phyloP scores from a whole-genome alignment of 2,329 filamentous ascomycete genomes.

The Botryosphaeria dothidea region DNA sequence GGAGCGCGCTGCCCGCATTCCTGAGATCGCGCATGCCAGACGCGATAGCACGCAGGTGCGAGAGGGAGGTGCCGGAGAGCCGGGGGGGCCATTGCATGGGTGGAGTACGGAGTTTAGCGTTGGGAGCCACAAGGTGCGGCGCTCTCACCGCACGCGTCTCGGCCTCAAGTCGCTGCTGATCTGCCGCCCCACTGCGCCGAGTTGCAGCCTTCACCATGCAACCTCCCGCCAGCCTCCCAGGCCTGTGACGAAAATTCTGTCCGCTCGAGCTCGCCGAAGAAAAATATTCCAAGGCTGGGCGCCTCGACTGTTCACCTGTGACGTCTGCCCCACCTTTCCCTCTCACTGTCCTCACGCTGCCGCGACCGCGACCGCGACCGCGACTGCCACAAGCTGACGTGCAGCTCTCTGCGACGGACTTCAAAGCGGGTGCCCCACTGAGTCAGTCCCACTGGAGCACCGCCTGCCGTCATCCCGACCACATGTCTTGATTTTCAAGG shows the following conservation, averaged over 20 bases:
- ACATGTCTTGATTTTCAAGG: not conserved
- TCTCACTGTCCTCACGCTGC: not conserved
- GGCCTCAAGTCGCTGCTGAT: constrained; percentile 14
- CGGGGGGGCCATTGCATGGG: no score
- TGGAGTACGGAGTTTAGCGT: not conserved
- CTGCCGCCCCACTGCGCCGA: constrained; percentile 22
- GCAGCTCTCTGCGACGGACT: not conserved
- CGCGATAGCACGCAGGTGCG: no score
- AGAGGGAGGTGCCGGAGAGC: no score
- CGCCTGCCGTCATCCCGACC: constrained; percentile 1
- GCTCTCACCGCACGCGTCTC: constrained; percentile 3
- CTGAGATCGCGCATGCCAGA: not conserved
- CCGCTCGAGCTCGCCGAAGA: not conserved
- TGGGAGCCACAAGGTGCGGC: not conserved
- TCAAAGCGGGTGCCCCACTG: not conserved
- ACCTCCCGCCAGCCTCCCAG: not conserved
- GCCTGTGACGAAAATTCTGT: constrained; percentile 7
- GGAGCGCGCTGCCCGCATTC: not conserved
- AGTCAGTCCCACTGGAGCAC: not conserved
- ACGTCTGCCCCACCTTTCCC: not conserved
- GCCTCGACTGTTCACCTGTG: not conserved
- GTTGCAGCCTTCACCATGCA: not conserved
- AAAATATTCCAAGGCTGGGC: not conserved
- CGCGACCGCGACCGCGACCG: not conserved
- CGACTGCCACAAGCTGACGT: not conserved